A percentile compares a stretch with the other conserved stretches of the same genome.
Evolutionary conservation across 169 alveolate species (phyloP).

Genomic region (Plasmodium relictum): DNA sequence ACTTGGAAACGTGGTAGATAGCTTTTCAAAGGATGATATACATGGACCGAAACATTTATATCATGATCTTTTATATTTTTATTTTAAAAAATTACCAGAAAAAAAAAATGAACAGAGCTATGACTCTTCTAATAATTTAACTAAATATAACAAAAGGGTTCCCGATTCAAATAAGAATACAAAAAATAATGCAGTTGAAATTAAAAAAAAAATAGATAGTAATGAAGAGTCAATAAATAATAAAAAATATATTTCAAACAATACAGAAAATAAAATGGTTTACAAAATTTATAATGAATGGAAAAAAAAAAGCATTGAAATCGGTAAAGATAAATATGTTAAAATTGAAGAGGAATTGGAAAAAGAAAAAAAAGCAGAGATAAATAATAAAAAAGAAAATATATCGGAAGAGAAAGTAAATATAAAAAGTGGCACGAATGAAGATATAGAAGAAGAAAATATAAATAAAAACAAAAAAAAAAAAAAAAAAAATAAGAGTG

Average conservation of each 20-base stretch:
- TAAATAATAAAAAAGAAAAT: slow-evolving; percentile 28
- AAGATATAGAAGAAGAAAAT: not conserved
- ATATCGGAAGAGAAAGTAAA: slow-evolving; percentile 17
- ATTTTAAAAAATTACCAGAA: slow-evolving; percentile 71
- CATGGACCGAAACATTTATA: slow-evolving; percentile 77
- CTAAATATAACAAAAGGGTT: slow-evolving; percentile 1
- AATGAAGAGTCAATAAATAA: slow-evolving; percentile 3
- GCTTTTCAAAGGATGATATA: slow-evolving; percentile 80
- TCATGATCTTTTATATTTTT: slow-evolving; percentile 68
- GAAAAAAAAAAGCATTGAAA: slow-evolving; percentile 24
- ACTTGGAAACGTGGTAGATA: slow-evolving; percentile 89
- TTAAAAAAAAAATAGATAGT: slow-evolving; percentile 2
- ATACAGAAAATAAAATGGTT: not conserved
- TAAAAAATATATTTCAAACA: not conserved
- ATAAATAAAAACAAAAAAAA: slow-evolving; percentile 26
- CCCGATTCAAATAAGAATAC: not conserved
- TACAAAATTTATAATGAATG: slow-evolving; percentile 20
- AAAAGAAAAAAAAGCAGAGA: slow-evolving; percentile 5
- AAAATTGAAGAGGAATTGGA: slow-evolving; percentile 12
- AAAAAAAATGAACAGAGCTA: slow-evolving; percentile 2
- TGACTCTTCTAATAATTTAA: not conserved
- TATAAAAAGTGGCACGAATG: not conserved
- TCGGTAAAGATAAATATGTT: not conserved
- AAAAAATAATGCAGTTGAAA: not conserved
- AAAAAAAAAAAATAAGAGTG: slow-evolving; percentile 26